phyloP scores from a whole-genome alignment of 164 flowering plant genomes.

The Cinnamomum micranthum region DNA sequence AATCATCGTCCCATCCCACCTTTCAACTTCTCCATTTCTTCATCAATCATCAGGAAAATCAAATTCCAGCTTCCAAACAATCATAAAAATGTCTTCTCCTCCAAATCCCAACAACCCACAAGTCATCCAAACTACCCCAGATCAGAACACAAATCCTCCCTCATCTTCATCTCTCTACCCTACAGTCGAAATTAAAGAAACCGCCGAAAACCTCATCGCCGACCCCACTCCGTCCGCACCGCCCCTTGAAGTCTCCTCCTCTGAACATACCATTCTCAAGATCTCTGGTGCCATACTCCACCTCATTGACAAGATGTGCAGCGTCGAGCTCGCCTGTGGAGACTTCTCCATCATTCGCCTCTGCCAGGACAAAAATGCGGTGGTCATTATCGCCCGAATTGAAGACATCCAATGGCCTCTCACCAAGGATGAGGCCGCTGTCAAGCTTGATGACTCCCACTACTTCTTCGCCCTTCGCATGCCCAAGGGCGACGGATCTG shows the following conservation, averaged over 20 bases:
- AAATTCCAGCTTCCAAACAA: neutral
- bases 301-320: constrained; percentile 62
- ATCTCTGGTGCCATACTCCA: constrained; percentile 72
- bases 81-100: neutral
- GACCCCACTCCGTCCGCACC: constrained; percentile 21
- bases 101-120: constrained; percentile 16
- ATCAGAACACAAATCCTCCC: constrained; percentile 12
- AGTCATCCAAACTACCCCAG: constrained; percentile 32
- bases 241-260: constrained; percentile 27
- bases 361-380: constrained; percentile 43
- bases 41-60: too few species aligned
- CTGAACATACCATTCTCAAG: constrained; percentile 47
- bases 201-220: constrained; percentile 48
- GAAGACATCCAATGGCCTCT: constrained; percentile 88
- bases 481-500: constrained; percentile 20
- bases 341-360: constrained; percentile 51
- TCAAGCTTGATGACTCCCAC: constrained; percentile 75
- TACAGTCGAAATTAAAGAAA: constrained; percentile 31
- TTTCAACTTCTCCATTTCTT: too few species aligned
- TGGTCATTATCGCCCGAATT: constrained; percentile 69
- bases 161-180: constrained; percentile 29
- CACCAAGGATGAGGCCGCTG: constrained; percentile 67
- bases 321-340: constrained; percentile 86
- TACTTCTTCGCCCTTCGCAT: constrained; percentile 71
- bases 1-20: too few species aligned